A percentile compares a stretch with the other conserved stretches of the same genome.
Evolutionary conservation across 2,329 filamentous ascomycete species (phyloP).

Genomic region (Ascochyta pisi): DNA sequence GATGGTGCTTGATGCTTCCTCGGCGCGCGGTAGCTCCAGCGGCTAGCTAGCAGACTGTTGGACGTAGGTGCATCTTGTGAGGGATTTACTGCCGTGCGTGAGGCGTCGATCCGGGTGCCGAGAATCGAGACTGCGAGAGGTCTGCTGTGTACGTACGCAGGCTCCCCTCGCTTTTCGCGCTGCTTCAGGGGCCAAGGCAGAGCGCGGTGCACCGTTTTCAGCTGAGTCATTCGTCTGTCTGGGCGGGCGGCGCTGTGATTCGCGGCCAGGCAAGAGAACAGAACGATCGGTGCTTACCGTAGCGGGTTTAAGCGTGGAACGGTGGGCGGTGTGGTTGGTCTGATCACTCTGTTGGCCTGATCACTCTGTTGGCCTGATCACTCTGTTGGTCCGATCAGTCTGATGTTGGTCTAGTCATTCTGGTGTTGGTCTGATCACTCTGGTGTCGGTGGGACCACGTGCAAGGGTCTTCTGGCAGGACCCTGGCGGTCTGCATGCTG

Average conservation of each 20-base stretch:
- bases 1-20: slow-evolving; percentile 20
- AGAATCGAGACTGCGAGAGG: too few relatives aligned
- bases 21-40: slow-evolving; percentile 43
- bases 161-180: slow-evolving; percentile 6
- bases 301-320: neutral
- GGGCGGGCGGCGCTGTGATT: neutral
- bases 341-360: too few relatives aligned
- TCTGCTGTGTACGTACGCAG: neutral
- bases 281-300: slow-evolving; percentile 3
- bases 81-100: neutral
- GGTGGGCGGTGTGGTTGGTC: neutral
- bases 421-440: slow-evolving; percentile 2
- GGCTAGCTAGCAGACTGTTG: neutral
- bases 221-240: neutral
- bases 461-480: slow-evolving; percentile 3
- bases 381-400: too few relatives aligned
- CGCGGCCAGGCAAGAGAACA: neutral
- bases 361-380: too few relatives aligned
- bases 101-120: too few relatives aligned
- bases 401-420: too few relatives aligned
- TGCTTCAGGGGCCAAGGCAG: neutral
- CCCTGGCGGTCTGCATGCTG: slow-evolving; percentile 9
- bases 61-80: neutral
- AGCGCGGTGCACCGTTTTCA: neutral
- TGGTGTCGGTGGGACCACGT: slow-evolving; percentile 7